Base-by-base conservation (phyloP, 164 flowering plant species). In the Saururus chinensis region DNA sequence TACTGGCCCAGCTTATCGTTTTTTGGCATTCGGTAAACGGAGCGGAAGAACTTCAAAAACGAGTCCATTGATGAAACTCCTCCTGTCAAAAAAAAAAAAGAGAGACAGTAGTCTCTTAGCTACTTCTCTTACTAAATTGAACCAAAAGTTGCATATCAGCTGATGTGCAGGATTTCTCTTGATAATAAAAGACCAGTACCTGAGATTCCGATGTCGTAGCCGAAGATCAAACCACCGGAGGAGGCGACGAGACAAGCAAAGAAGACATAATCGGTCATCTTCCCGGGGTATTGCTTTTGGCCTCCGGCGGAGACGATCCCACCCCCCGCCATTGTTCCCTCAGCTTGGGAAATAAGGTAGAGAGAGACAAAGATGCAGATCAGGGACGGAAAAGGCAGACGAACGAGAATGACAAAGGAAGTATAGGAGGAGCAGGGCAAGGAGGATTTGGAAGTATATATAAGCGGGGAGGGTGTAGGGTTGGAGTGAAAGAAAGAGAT, bases 321-420 rank as follows among this genome's bases (percentile, higher is more conserved):
- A 25, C 73, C 87, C 7, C 82, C 83, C 20, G 85, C 79, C 87
- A 83, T 83, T 35, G 65, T 40, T 17, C 49, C 11, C 49, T 45
- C 17, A 17, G 4, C 49, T 17, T 17, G 5, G 14, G 17, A 12
- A 8, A 17, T 12, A 45, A 8, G 49, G 2, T 41, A 13, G 17
- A 45, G 49, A 2, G 49, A 9, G 17, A 45, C 4, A 8, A 45
- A 45, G 49, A 45, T 45, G 49, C 14, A 45, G 49, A 12, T n/a
- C n/a, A n/a, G n/a, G n/a, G n/a, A n/a, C n/a, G n/a, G n/a, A n/a
- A n/a, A n/a, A n/a, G n/a, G 45, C 11, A 41, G 45, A 41, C 12
- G 45, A 41, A 0, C 17, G 11, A 45, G 49, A 45, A 45, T 12
- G 49, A 45, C 13, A 45, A 45, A 45, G 5, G 4, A 9, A 17